A percentile compares a stretch with the other conserved stretches of the same genome.
phyloP scores from a whole-genome alignment of 805 yeast genomes.

The Starmera quercuum region DNA sequence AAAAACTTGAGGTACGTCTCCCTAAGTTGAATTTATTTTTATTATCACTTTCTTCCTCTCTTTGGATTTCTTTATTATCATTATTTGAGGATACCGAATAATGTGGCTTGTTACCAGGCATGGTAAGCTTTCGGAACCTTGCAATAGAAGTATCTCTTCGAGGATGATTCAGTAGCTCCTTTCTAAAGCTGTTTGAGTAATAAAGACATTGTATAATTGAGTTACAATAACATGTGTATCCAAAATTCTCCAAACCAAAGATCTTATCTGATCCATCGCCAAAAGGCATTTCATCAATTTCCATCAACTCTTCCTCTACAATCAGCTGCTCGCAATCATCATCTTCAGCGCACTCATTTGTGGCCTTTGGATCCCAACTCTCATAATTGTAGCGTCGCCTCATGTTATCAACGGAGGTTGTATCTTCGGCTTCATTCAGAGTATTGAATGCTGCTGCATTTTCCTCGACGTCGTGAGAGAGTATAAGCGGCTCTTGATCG shows the following conservation, averaged over 20 bases:
- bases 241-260: conserved; percentile 79
- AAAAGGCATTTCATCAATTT: conserved; percentile 30
- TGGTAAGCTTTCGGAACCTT: conserved; percentile 31
- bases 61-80: not conserved
- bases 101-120: conserved; percentile 34
- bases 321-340: not conserved
- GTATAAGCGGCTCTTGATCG: no score
- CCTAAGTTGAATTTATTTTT: conserved; percentile 9
- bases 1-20: conserved; percentile 22
- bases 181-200: conserved; percentile 64
- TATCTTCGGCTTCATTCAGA: no score
- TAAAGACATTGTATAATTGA: conserved; percentile 85
- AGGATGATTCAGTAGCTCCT: conserved; percentile 43
- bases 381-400: no score
- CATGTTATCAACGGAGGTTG: no score
- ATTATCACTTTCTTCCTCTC: conserved; percentile 6
- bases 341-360: not conserved
- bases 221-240: conserved; percentile 92
- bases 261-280: conserved; percentile 67
- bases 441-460: no score
- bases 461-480: no score
- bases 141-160: conserved; percentile 19
- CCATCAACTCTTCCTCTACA: not conserved
- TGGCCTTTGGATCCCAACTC: no score
- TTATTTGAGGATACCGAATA: conserved; percentile 20